Evolutionary conservation across 2,329 filamentous ascomycete genomes (phyloP).

Genomic region (Colletotrichum limetticola): DNA sequence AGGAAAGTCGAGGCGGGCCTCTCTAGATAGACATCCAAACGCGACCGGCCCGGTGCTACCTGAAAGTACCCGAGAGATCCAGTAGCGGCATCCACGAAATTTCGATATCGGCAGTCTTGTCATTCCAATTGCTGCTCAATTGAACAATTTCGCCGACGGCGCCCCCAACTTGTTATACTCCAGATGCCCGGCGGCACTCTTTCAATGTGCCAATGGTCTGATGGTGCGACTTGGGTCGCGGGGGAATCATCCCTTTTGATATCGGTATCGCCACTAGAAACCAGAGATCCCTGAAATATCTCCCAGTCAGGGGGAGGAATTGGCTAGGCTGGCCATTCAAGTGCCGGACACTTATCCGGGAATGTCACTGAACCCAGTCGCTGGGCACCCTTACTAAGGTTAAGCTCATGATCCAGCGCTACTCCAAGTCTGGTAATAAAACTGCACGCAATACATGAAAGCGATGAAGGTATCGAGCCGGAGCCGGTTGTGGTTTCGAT

Average conservation of each 20-base stretch:
- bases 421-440: neutral
- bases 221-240: neutral
- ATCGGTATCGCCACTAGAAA: slow-evolving; percentile 7
- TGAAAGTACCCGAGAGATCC: neutral
- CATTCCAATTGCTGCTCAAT: neutral
- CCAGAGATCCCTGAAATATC: neutral
- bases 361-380: neutral
- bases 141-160: neutral
- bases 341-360: neutral
- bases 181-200: neutral
- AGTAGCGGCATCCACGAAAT: neutral
- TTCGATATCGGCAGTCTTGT: neutral
- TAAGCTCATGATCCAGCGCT: neutral
- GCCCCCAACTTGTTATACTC: neutral
- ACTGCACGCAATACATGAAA: neutral
- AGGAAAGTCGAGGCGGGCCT: neutral
- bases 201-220: neutral
- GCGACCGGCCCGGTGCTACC: slow-evolving; percentile 15
- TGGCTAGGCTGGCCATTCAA: slow-evolving; percentile 12
- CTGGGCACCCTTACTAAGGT: neutral
- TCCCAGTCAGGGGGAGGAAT: neutral
- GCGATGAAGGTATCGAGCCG: neutral
- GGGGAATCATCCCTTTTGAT: slow-evolving; percentile 10
- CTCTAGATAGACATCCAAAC: slow-evolving; percentile 5
- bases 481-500: neutral